These are phyloP conservation scores for Teratosphaeria epicoccoides DNA, from an alignment of 2,329 filamentous ascomycete species.

Conservation along the genomic window DNA sequence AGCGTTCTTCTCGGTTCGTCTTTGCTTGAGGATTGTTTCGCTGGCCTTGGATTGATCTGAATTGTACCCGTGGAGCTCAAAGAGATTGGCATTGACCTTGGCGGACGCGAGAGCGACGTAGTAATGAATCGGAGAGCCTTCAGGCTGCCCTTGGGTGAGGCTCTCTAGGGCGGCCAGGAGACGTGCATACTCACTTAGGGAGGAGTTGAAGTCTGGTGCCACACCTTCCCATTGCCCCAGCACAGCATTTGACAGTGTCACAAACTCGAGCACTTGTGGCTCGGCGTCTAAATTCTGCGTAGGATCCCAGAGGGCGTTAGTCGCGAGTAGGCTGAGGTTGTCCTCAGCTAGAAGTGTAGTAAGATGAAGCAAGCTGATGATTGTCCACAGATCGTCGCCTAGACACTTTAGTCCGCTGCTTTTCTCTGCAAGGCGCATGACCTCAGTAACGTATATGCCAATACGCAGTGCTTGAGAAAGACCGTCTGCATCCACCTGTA, in stretches of 20 bases:
- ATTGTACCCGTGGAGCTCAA: slow-evolving; percentile 34
- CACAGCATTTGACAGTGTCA: slow-evolving; percentile 40
- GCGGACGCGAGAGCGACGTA: slow-evolving; percentile 33
- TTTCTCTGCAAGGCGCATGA: slow-evolving; percentile 21
- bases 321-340: slow-evolving; percentile 46
- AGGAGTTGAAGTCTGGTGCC: background rate
- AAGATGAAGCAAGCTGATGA: slow-evolving; percentile 44
- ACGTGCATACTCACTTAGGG: background rate
- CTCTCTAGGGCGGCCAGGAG: slow-evolving; percentile 6
- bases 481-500: slow-evolving; percentile 49
- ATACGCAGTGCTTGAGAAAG: slow-evolving; percentile 66
- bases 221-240: slow-evolving; percentile 27
- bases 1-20: slow-evolving; percentile 29
- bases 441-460: slow-evolving; percentile 52
- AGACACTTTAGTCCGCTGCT: slow-evolving; percentile 9
- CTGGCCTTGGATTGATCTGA: slow-evolving; percentile 25
- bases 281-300: slow-evolving; percentile 32
- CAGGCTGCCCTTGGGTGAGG: slow-evolving; percentile 2
- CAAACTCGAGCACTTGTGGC: slow-evolving; percentile 42
- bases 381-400: slow-evolving; percentile 21
- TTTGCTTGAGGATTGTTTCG: slow-evolving; percentile 25
- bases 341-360: slow-evolving; percentile 49
- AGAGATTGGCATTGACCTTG: slow-evolving; percentile 27
- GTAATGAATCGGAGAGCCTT: slow-evolving; percentile 23
- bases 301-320: slow-evolving; percentile 43